Base-by-base conservation (phyloP, 768 basidiomycete genomes). In the Lyophyllum decastes region DNA sequence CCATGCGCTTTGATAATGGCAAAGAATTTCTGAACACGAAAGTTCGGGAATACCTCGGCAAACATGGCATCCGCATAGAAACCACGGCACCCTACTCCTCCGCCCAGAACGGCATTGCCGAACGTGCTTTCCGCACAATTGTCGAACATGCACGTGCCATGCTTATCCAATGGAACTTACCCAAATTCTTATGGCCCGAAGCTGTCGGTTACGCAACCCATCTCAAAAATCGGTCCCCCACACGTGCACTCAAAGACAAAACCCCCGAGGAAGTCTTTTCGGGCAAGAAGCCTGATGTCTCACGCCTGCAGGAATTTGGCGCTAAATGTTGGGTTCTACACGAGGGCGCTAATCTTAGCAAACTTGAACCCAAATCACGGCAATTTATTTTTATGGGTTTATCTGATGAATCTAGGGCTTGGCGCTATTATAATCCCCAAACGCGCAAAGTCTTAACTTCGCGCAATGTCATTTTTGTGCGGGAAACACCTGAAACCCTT, bases 251-350 rank as follows among this genome's bases (percentile, higher is more conserved):
- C 1, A 35, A 26, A 1, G 30, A 48, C 19, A 49, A 52, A 27
- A 59, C 44, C 2, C 57, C 57, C 5, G 43, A 52, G 34, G 57
- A 59, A 38, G 52, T 53, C 3, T 59, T 41, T 10, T 49, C 34
- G 16, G 48, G 48, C 6, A 56, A 49, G 47, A 56, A 56, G 21
- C 55, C 55, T 1, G 47, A 56, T 27, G 47, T 56, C 1, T 56
- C 55, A 1, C 1, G 24, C 1, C 26, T 49, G 5, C 35, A 49
- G 22, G 55, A 56, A 38, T 55, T 22, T 38, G 46, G 58, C 16
- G 11, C 24, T 16, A 40, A 58, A n/a, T 44, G 19, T 33, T 26
- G 49, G 49, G 34, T 49, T 34, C 46, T 55, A 1, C 54, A 46
- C 49, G 1, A n/a, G 22, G 11, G n/a, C n/a, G n/a, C n/a, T n/a